phyloP scores from a whole-genome alignment of 2,329 filamentous ascomycete species.

The Pseudogymnoascus sp. region DNA sequence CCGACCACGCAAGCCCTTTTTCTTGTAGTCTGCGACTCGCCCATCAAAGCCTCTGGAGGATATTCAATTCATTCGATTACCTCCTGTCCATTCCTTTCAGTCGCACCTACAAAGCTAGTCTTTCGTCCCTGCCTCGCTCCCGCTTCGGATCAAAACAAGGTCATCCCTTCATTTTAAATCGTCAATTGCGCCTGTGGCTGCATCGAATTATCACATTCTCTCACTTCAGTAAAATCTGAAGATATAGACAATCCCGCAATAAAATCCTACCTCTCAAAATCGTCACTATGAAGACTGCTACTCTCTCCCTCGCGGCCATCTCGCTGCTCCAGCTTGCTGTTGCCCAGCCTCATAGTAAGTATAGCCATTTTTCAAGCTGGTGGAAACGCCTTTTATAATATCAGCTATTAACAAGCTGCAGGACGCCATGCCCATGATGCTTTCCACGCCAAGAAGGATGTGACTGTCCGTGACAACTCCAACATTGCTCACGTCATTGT shows the following conservation, averaged over 20 bases:
- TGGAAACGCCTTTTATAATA: not conserved
- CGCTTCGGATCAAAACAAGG: not conserved
- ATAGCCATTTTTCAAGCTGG: not conserved
- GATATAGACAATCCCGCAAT: not conserved
- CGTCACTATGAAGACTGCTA: conserved; percentile 38
- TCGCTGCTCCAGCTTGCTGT: conserved; percentile 35
- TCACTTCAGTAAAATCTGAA: not conserved
- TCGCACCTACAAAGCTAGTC: conserved; percentile 4
- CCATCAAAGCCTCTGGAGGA: conserved; percentile 8
- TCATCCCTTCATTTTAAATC: conserved; percentile 1
- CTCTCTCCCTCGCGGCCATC: conserved; percentile 32
- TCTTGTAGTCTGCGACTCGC: conserved; percentile 6
- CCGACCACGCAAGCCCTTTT: conserved; percentile 8
- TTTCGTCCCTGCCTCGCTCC: not conserved
- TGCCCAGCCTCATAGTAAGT: conserved; percentile 36
- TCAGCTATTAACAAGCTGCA: conserved; percentile 9
- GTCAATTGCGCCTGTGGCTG: conserved; percentile 5
- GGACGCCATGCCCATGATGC: conserved; percentile 24
- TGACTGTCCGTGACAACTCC: conserved; percentile 27
- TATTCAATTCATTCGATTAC: conserved; percentile 5
- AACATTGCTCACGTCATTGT: conserved; percentile 42
- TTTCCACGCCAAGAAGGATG: conserved; percentile 23
- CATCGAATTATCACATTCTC: conserved; percentile 5
- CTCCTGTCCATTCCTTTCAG: conserved; percentile 9
- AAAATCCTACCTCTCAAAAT: conserved; percentile 1